These are phyloP conservation scores for Chlorociboria aeruginascens DNA, from an alignment of 495 filamentous ascomycete genomes.

Conservation along the genomic window DNA sequence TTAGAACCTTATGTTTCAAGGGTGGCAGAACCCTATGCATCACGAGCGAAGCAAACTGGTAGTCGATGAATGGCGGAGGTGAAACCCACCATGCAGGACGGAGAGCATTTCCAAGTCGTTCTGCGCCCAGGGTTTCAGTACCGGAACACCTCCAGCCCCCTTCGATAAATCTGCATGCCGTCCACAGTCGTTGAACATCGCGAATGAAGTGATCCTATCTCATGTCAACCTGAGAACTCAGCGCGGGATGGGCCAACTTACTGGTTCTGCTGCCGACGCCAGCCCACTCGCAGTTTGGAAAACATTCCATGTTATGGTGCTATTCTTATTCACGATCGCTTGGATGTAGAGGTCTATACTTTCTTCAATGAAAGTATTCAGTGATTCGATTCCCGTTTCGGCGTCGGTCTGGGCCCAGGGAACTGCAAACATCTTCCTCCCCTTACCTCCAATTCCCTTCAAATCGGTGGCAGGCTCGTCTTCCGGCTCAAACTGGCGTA, in stretches of 20 bases:
- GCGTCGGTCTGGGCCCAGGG: constrained; percentile 27
- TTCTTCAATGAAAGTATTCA: constrained; percentile 23
- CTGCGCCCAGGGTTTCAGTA: constrained; percentile 16
- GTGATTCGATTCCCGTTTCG: constrained; percentile 20
- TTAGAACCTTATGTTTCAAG: constrained; percentile 21
- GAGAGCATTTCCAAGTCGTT: constrained; percentile 21
- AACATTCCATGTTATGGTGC: constrained; percentile 24
- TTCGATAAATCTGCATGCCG: constrained; percentile 27
- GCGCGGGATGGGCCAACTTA: constrained; percentile 7
- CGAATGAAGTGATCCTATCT: constrained; percentile 24
- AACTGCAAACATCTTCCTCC: constrained; percentile 25
- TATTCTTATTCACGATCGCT: constrained; percentile 23
- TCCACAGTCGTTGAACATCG: constrained; percentile 26
- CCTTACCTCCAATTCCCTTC: constrained; percentile 26
- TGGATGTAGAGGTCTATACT: constrained; percentile 21
- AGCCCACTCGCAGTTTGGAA: constrained; percentile 24
- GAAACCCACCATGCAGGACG: constrained; percentile 23
- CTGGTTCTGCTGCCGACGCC: constrained; percentile 23
- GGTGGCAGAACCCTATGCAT: constrained; percentile 26
- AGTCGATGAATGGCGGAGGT: constrained; percentile 26
- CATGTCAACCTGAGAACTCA: neutral
- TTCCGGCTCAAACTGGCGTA: constrained; percentile 24
- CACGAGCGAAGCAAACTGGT: constrained; percentile 27
- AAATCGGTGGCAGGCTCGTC: too few species aligned
- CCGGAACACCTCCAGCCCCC: constrained; percentile 27